These are phyloP conservation scores for Pseudocercospora macadamiae DNA, from an alignment of 2,329 filamentous ascomycete species.

Conservation along the genomic window DNA sequence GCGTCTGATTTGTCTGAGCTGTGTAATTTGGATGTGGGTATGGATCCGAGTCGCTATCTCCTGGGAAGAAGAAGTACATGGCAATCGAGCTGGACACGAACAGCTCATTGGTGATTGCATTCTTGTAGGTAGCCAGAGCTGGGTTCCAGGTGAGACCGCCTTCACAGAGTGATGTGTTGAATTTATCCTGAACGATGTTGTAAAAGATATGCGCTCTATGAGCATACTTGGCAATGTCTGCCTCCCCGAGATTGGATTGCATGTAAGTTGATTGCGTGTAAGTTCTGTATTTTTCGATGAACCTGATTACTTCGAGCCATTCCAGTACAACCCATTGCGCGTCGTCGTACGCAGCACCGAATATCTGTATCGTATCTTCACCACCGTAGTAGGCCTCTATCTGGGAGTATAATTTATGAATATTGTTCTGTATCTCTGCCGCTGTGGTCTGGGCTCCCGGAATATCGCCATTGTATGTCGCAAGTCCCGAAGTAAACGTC, in stretches of 20 bases:
- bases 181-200: constrained; percentile 76
- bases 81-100: constrained; percentile 81
- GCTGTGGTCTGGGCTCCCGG: constrained; percentile 15
- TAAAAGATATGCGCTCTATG: constrained; percentile 87
- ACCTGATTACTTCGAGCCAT: constrained; percentile 39
- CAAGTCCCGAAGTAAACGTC: constrained; percentile 24
- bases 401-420: constrained; percentile 33
- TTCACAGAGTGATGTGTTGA: constrained; percentile 77
- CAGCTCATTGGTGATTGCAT: constrained; percentile 93
- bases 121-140: constrained; percentile 81
- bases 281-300: constrained; percentile 35
- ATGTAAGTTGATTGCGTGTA: constrained; percentile 26
- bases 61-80: constrained; percentile 91
- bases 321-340: constrained; percentile 41
- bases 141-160: constrained; percentile 95
- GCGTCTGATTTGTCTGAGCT: constrained; percentile 40
- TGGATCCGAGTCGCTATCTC: constrained; percentile 66
- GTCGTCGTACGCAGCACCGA: constrained; percentile 39
- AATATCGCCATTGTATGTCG: constrained; percentile 21
- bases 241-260: constrained; percentile 69
- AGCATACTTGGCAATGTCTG: constrained; percentile 76
- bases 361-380: constrained; percentile 38
- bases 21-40: constrained; percentile 38
- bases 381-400: constrained; percentile 32
- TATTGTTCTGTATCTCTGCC: constrained; percentile 24